Percentiles rank a stretch among this genome's conserved stretches.
Evolutionary conservation across 129 eudicot genomes (phyloP).

Genomic region (Erigeron canadensis): DNA sequence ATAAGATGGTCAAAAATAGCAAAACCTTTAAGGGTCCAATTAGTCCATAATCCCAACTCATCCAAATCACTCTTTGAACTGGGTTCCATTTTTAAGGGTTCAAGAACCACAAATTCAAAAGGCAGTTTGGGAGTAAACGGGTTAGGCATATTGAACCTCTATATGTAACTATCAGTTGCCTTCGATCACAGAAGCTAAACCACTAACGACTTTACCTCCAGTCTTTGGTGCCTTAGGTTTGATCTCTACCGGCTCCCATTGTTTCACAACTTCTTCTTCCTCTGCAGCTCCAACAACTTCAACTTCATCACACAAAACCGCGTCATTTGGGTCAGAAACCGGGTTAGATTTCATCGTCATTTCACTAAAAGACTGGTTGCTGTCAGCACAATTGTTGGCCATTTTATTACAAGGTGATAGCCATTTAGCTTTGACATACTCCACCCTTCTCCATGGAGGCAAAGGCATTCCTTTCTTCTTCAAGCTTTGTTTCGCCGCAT

Average conservation of each 20-base stretch:
- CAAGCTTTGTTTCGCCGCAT: slow-evolving; percentile 75
- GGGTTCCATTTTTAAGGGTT: slow-evolving; percentile 34
- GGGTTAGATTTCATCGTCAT: not conserved
- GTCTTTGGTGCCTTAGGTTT: slow-evolving; percentile 34
- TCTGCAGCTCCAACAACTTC: slow-evolving; percentile 15
- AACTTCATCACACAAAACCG: slow-evolving; percentile 10
- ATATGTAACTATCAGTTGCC: slow-evolving; percentile 17
- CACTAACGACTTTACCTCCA: slow-evolving; percentile 56
- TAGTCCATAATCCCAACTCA: slow-evolving; percentile 29
- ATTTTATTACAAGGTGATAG: slow-evolving; percentile 55
- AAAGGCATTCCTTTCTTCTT: slow-evolving; percentile 85
- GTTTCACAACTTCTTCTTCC: slow-evolving; percentile 29
- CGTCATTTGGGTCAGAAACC: slow-evolving; percentile 26
- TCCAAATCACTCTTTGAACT: slow-evolving; percentile 23
- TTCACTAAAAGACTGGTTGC: not conserved
- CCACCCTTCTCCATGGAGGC: slow-evolving; percentile 97
- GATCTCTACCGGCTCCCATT: slow-evolving; percentile 45
- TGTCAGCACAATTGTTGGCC: slow-evolving; percentile 1
- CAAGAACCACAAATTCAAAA: slow-evolving; percentile 31
- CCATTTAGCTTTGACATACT: slow-evolving; percentile 87
- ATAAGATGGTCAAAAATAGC: slow-evolving; percentile 27
- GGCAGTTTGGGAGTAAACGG: slow-evolving; percentile 8
- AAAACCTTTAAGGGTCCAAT: slow-evolving; percentile 28
- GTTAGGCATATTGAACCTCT: slow-evolving; percentile 16
- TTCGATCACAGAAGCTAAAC: slow-evolving; percentile 61